Percentiles rank a stretch among this genome's conserved stretches.
Conservation (phyloP, 257 asterid genomes). For the Ilex asprella region DNA sequence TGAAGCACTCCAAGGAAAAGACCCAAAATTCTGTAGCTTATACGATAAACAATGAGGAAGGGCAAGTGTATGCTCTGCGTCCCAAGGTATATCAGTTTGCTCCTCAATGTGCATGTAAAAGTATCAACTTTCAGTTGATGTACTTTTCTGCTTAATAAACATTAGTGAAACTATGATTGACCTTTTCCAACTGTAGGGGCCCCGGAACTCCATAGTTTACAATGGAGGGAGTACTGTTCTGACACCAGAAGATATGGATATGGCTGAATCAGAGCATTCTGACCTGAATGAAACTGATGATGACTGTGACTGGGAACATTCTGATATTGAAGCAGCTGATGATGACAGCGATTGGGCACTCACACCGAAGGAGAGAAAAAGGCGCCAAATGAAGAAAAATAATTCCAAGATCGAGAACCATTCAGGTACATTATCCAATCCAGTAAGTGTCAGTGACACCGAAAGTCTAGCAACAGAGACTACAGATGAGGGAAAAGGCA, state of each 20-base stretch:
- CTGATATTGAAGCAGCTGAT: constrained; percentile 7
- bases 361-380: constrained; percentile 26
- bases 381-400: constrained; percentile 28
- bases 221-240: constrained; percentile 21
- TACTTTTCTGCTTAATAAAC: background rate
- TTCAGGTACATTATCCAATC: constrained; percentile 16
- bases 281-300: constrained; percentile 28
- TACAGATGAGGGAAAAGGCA: background rate
- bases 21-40: constrained; percentile 15
- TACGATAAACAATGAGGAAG: constrained; percentile 26
- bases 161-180: background rate
- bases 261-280: constrained; percentile 45
- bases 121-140: background rate
- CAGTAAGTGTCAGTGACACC: background rate
- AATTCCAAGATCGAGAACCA: constrained; percentile 22
- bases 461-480: constrained; percentile 5
- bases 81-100: constrained; percentile 44
- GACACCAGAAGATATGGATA: constrained; percentile 77
- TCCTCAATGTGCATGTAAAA: background rate
- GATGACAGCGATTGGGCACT: constrained; percentile 38
- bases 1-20: constrained; percentile 39
- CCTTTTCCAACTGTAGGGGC: constrained; percentile 31
- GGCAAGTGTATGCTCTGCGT: constrained; percentile 64
- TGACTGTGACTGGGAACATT: constrained; percentile 18
- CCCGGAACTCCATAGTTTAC: constrained; percentile 41